Evolutionary conservation across 257 asterid species (phyloP), one percentile per base, ranked within the genome.

Genomic region (Solanum appendiculatum): DNA sequence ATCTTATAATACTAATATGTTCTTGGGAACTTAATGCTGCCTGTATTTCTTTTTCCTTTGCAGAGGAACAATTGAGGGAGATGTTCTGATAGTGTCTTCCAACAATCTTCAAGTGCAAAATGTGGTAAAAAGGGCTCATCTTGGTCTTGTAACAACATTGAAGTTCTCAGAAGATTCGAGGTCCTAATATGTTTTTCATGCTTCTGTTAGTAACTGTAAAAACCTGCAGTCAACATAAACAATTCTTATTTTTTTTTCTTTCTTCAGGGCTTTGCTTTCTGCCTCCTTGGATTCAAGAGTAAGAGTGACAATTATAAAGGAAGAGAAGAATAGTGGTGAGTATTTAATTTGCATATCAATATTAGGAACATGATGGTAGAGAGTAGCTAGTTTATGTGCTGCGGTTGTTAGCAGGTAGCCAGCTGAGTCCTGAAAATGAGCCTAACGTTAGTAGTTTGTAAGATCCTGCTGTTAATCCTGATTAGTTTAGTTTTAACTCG

Each of bases 21-120:
- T 73, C 34, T 29, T 25, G 18, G 66, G 33, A 15, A 16, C 31
- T 46, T 85, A 73, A 75, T 46, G 83, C 70, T 81, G 46, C 56
- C 36, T 91, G 82, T 78, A 33, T 72, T 46, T 87, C 88, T 83
- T 84, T 74, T 88, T 80, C 87, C 70, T 39, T 31, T 93, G 93
- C 95, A 97, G 99, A 88, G 99, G 99, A 90, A 96, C 98, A 44
- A 91, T 89, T 89, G 89, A 95, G 91, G 99, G 99, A 87, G 94
- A 93, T 83, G 86, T 96, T 88, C 80, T 88, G 78, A 89, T 97
- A 89, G 60, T 95, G 87, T 91, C 89, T 86, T 89, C 96, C 77
- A 88, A 84, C 83, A 92, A 86, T 68, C 87, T 93, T 94, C 91
- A 90, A 85, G 94, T 93, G 87, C 95, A 88, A 39, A 91, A 88